Percentiles rank a stretch among this genome's conserved stretches.
Evolutionary conservation across 371 early-diverging fungal genomes (phyloP).

Genomic region (Mucor piriformis): DNA sequence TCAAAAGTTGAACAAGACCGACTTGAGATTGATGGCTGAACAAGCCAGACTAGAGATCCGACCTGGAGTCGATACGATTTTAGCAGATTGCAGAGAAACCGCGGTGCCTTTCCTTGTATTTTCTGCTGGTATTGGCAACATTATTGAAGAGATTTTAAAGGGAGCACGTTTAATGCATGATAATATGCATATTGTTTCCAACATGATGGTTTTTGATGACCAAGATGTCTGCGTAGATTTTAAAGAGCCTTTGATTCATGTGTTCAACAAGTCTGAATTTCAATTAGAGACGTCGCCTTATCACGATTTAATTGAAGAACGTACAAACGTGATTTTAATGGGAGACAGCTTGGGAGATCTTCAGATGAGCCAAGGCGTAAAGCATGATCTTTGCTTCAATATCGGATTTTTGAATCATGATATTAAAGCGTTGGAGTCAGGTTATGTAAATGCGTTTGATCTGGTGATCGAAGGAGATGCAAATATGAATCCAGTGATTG

Average conservation of each 20-base stretch:
- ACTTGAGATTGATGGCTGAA: slow-evolving; percentile 57
- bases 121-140: slow-evolving; percentile 74
- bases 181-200: slow-evolving; percentile 77
- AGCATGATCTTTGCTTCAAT: slow-evolving; percentile 59
- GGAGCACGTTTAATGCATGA: slow-evolving; percentile 38
- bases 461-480: slow-evolving; percentile 71
- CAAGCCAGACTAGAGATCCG: slow-evolving; percentile 59
- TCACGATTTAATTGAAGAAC: slow-evolving; percentile 35
- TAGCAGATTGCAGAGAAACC: slow-evolving; percentile 35
- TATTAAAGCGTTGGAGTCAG: slow-evolving; percentile 46
- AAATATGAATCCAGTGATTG: slow-evolving; percentile 53
- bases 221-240: slow-evolving; percentile 57
- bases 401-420: slow-evolving; percentile 78
- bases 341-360: slow-evolving; percentile 80
- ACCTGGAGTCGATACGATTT: slow-evolving; percentile 45
- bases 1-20: slow-evolving; percentile 43
- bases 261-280: slow-evolving; percentile 79
- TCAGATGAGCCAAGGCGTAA: slow-evolving; percentile 69
- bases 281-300: slow-evolving; percentile 51
- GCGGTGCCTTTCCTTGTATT: slow-evolving; percentile 72
- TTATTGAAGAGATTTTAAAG: slow-evolving; percentile 64
- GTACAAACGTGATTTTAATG: slow-evolving; percentile 66
- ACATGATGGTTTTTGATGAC: slow-evolving; percentile 70
- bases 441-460: slow-evolving; percentile 68
- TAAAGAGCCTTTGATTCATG: slow-evolving; percentile 71